phyloP scores from a whole-genome alignment of 2,329 filamentous ascomycete genomes.

The Penicillium sclerotigenum region DNA sequence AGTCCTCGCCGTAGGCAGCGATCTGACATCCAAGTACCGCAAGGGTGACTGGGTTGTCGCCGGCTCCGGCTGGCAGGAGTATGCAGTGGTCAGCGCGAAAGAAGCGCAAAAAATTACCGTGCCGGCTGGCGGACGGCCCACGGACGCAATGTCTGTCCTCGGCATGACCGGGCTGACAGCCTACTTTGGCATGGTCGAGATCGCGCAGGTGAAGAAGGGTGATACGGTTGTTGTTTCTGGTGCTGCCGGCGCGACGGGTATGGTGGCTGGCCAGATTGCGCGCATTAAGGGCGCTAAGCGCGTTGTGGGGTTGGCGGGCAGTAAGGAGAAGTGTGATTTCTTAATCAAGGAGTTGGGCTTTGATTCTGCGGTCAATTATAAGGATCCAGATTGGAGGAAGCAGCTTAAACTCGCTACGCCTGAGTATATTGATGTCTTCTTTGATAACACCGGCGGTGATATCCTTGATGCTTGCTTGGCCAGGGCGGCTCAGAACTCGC shows the following conservation, averaged over 20 bases:
- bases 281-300: slow-evolving; percentile 64
- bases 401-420: slow-evolving; percentile 60
- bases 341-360: slow-evolving; percentile 63
- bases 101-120: slow-evolving; percentile 46
- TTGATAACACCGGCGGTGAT: slow-evolving; percentile 71
- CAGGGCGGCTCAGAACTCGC: slow-evolving; percentile 59
- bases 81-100: slow-evolving; percentile 57
- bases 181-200: slow-evolving; percentile 69
- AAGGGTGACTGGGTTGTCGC: slow-evolving; percentile 51
- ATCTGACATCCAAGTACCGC: slow-evolving; percentile 27
- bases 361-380: slow-evolving; percentile 68
- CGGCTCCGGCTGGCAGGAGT: slow-evolving; percentile 63
- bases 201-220: slow-evolving; percentile 65
- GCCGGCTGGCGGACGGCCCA: slow-evolving; percentile 48
- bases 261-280: slow-evolving; percentile 72
- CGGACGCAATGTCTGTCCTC: slow-evolving; percentile 60
- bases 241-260: slow-evolving; percentile 74
- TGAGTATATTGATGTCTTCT: slow-evolving; percentile 65
- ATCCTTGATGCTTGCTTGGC: slow-evolving; percentile 64
- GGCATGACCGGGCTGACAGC: slow-evolving; percentile 71
- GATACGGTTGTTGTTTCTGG: slow-evolving; percentile 76
- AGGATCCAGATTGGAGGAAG: slow-evolving; percentile 58
- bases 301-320: slow-evolving; percentile 65
- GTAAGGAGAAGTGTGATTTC: slow-evolving; percentile 65
- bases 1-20: slow-evolving; percentile 56